A percentile compares a stretch with the other conserved stretches of the same genome.
Evolutionary conservation across 371 early-diverging fungal species (phyloP).

Genomic region (Mucor indicus): DNA sequence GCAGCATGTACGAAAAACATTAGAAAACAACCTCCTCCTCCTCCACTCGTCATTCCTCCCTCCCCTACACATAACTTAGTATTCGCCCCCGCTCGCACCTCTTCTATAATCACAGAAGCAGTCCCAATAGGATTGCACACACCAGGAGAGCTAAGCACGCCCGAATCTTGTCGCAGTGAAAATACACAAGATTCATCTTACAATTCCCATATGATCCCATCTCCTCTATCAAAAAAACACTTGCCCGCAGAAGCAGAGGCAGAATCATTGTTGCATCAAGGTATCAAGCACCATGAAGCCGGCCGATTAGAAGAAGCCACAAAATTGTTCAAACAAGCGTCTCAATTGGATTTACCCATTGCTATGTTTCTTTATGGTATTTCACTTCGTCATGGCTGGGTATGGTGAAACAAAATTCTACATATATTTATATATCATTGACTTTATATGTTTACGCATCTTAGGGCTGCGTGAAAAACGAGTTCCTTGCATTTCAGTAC

Average conservation of each 20-base stretch:
- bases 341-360: slow-evolving; percentile 59
- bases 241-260: slow-evolving; percentile 9
- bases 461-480: slow-evolving; percentile 68
- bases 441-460: not conserved
- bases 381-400: slow-evolving; percentile 86
- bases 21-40: slow-evolving; percentile 12
- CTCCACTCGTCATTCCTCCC: slow-evolving; percentile 29
- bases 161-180: slow-evolving; percentile 13
- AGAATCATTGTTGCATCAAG: slow-evolving; percentile 40
- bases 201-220: slow-evolving; percentile 13
- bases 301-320: slow-evolving; percentile 70
- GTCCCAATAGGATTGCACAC: slow-evolving; percentile 1
- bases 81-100: slow-evolving; percentile 17
- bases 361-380: slow-evolving; percentile 83
- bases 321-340: slow-evolving; percentile 67
- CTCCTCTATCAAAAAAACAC: not conserved
- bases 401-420: slow-evolving; percentile 1
- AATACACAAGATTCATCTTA: slow-evolving; percentile 15
- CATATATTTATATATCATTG: not conserved
- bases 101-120: slow-evolving; percentile 9
- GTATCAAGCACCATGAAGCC: slow-evolving; percentile 65
- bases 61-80: slow-evolving; percentile 16
- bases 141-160: slow-evolving; percentile 12
- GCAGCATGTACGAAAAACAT: too few species aligned
- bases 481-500: slow-evolving; percentile 63